Evolutionary conservation across 2,329 filamentous ascomycete species (phyloP), one percentile per base, ranked within the genome.

Genomic region (Lachnellula willkommii): DNA sequence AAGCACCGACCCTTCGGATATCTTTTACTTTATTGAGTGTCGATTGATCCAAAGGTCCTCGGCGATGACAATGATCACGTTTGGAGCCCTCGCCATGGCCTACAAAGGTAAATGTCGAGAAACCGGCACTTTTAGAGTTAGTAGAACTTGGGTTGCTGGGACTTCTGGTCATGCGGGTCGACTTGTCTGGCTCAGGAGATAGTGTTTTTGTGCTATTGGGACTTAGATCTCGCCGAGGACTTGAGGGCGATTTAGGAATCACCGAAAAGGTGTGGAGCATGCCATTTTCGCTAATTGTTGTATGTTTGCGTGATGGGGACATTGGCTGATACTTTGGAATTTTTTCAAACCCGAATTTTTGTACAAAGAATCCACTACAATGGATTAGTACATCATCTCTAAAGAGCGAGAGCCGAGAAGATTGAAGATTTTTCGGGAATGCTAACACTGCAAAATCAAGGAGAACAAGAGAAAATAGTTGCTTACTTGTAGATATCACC

Each of bases 1-100:
- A 64, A 26, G 62, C 62, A 28, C 62, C 60, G 20, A 63, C 20
- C 36, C 50, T 64, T n/a, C 62, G 53, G 12, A 61, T 48, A 20
- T 61, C 57, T 56, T 59, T 60, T 45, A 54, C 49, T 20, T 63
- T 63, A 20, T 56, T 53, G 37, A 59, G 40, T 11, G 52, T 57
- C 8, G 49, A 51, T 6, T 60, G 26, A 35, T 60, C 52, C 6
- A 64, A 35, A 39, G 57, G 59, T 7, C 62, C 60, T 54, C 55
- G 58, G 17, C 62, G 57, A 11, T 58, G 39, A 24, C 57, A 52
- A 20, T 57, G 42, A 37, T 43, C 37, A 12, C 55, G 50, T 22
- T 32, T 49, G 20, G 50, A 42, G 6, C 20, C 12, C 20, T 20
- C 17, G 17, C 42, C 48, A 24, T 51, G 17, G 32, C 32, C 43